Evolutionary conservation across 1,284 basidiomycete genomes (phyloP).

Genomic region (Lignosus rhinocerotis): DNA sequence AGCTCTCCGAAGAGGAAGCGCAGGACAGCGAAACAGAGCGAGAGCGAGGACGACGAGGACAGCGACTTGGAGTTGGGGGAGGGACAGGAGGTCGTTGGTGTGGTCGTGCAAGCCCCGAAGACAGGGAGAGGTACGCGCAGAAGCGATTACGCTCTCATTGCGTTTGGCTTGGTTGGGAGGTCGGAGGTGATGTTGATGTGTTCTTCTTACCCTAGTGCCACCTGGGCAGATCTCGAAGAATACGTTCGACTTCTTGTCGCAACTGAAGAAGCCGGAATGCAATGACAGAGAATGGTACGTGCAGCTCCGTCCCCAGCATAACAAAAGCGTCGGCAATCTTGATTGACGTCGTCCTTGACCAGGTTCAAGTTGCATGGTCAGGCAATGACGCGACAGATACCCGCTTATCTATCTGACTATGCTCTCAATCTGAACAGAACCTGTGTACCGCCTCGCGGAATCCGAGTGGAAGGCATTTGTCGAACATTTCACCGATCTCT

Average conservation of each 20-base stretch:
- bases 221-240: slow-evolving; percentile 85
- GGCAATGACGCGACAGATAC: slow-evolving; percentile 8
- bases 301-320: background rate
- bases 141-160: background rate
- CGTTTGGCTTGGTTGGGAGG: no score
- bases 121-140: slow-evolving; percentile 67
- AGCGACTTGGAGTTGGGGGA: slow-evolving; percentile 55
- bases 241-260: slow-evolving; percentile 74
- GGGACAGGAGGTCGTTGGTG: slow-evolving; percentile 70
- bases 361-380: slow-evolving; percentile 80
- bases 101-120: slow-evolving; percentile 73
- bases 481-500: slow-evolving; percentile 62
- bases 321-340: background rate
- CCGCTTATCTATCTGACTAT: background rate
- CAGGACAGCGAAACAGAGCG: slow-evolving; percentile 31
- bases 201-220: slow-evolving; percentile 58
- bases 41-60: slow-evolving; percentile 36
- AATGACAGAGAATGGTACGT: slow-evolving; percentile 88
- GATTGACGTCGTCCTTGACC: background rate
- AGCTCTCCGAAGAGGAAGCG: slow-evolving; percentile 28
- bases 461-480: slow-evolving; percentile 88
- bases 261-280: slow-evolving; percentile 71
- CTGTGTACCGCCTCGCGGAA: slow-evolving; percentile 80
- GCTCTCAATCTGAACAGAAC: slow-evolving; percentile 49
- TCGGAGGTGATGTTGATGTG: background rate